Percentiles rank a stretch among this genome's conserved stretches.
Evolutionary conservation across 768 basidiomycete species (phyloP).

Genomic region (Rhodotorula babjevae): DNA sequence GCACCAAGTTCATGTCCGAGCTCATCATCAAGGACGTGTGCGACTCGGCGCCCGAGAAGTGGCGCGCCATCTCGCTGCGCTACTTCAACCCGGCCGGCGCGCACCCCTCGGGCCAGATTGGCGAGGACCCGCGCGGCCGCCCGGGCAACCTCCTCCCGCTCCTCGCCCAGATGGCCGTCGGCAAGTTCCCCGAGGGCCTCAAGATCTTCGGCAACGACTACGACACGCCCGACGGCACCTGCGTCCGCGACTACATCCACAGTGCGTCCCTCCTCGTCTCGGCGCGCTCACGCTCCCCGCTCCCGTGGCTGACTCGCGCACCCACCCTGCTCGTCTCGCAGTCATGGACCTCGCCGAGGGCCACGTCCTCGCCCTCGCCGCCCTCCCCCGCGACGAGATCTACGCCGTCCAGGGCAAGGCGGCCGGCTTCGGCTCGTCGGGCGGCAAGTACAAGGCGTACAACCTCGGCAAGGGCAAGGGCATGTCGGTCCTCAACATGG

Average conservation of each 20-base stretch:
- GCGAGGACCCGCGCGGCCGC: conserved; percentile 92
- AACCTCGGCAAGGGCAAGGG: conserved; percentile 93
- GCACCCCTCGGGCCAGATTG: conserved; percentile 88
- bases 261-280: conserved; percentile 8
- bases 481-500: conserved; percentile 85
- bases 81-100: conserved; percentile 99
- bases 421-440: conserved; percentile 42
- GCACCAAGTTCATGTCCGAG: conserved; percentile 94
- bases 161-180: conserved; percentile 89
- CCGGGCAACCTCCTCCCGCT: conserved; percentile 92
- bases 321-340: conserved; percentile 3
- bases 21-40: conserved; percentile 82
- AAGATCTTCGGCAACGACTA: conserved; percentile 97
- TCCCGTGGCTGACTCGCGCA: no score
- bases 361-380: conserved; percentile 84
- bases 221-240: conserved; percentile 92
- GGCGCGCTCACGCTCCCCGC: no score
- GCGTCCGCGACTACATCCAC: conserved; percentile 92
- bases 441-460: conserved; percentile 76
- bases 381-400: conserved; percentile 59
- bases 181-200: conserved; percentile 62
- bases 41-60: conserved; percentile 67
- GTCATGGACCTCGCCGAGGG: conserved; percentile 92
- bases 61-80: conserved; percentile 78
- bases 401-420: conserved; percentile 23